These are phyloP conservation scores for Anethum foeniculum DNA, from an alignment of 140 eudicot genomes.

Conservation along the genomic window DNA sequence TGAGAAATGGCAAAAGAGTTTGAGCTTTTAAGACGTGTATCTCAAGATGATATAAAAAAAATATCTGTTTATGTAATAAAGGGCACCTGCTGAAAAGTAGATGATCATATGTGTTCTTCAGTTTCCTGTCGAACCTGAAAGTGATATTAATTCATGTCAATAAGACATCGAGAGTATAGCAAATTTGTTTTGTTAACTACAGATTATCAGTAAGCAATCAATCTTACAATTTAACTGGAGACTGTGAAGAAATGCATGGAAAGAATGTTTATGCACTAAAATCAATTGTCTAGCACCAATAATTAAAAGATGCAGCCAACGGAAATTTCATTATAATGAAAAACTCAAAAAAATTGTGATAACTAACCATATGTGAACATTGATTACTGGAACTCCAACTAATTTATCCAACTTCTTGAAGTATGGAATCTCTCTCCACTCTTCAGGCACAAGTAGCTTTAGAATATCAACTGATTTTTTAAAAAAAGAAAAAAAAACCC, in stretches of 20 bases:
- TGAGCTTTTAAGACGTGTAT: neutral
- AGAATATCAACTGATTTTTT: slow-evolving; percentile 65
- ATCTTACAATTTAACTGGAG: neutral
- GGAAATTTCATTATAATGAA: neutral
- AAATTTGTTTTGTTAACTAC: neutral
- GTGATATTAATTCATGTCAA: slow-evolving; percentile 16
- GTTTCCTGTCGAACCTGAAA: slow-evolving; percentile 97
- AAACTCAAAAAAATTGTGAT: neutral
- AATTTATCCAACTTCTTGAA: slow-evolving; percentile 81
- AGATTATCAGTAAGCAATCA: neutral
- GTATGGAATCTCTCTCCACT: slow-evolving; percentile 83
- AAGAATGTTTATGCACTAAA: neutral
- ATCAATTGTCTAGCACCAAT: neutral
- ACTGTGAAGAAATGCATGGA: neutral
- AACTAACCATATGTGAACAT: slow-evolving; percentile 96
- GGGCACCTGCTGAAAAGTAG: slow-evolving; percentile 70
- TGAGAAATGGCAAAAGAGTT: neutral
- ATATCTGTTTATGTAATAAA: slow-evolving; percentile 9
- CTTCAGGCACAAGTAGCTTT: slow-evolving; percentile 88
- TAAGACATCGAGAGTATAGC: neutral
- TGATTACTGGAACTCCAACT: slow-evolving; percentile 98
- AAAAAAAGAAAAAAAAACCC: slow-evolving; percentile 11
- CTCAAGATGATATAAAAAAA: neutral
- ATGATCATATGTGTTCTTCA: slow-evolving; percentile 85
- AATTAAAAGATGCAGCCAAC: neutral